Base-by-base conservation (phyloP, 1,284 basidiomycete species). In the Tetrapyrgos nigripes region DNA sequence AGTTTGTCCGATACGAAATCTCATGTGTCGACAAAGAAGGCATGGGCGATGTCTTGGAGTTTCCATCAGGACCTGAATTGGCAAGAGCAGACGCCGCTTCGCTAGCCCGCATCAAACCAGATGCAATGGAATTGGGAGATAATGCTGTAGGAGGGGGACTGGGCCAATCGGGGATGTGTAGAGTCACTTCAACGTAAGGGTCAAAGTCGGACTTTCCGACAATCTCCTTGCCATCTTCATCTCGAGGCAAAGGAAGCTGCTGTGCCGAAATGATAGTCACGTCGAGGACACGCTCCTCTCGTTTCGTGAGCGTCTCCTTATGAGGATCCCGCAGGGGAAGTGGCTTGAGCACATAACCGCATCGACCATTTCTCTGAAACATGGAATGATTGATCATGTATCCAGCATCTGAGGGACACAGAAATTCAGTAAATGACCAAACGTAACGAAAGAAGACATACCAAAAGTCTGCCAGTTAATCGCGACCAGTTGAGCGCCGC, bases 391-490 rank as follows among this genome's bases (percentile, higher is more conserved):
- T 98, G 71, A 97, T 91, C 79, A 91, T 90, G 68, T 92, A 92
- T 5, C 92, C 94, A 49, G 92, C 70, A 73, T 96, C 94, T 94
- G 68, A 23, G 51, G 58, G 21, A 61, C 11, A 49, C n/a, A 13
- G 27, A 50, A 19, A 29, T n/a, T 29, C 13, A 13, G 24, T 28
- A 26, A 19, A 17, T 31, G 21, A 40, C 40, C 11, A 26, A 13
- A 24, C 1, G 26, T 44, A 49, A 37, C 24, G 50, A 24, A 13
- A 44, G 13, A 31, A 40, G 59, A 75, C 84, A 57, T 64, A 94
- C 93, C 94, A 66, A 90, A 89, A 0, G 96, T 99, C 75, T 99
- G 97, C 93, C 96, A 98, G 73, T 99, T 99, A 62, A 99, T 83
- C 5, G 97, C 95, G 0, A 97, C 96, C 19, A 99, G 75, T 75